Evolutionary conservation across 1,284 basidiomycete genomes (phyloP), one percentile per base, ranked within the genome.

Genomic region (Puccinia horiana): DNA sequence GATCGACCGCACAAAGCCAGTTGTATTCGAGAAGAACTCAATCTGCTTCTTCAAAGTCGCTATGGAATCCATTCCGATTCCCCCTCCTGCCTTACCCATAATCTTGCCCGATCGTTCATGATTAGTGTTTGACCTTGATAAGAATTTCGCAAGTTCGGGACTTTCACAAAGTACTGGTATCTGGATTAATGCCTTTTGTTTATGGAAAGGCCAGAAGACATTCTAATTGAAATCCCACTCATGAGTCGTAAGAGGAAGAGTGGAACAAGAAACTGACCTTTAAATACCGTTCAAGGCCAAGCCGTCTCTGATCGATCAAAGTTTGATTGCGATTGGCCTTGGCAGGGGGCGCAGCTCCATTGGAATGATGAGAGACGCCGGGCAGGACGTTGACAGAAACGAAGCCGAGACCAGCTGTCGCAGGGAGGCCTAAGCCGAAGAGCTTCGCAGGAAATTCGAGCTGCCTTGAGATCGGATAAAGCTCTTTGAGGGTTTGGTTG

Each of bases 391-490:
- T 65, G 32, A 70, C 65, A 16, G 63, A 35, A 65, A 95, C 88
- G 12, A 61, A 61, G 32, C 65, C 65, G 37, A 70, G 47, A 29
- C 69, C 69, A 26, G 69, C 42, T 16, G 69, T 47, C 9, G 69
- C 23, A n/a, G 61, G 61, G 35, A 70, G 42, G 26, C 91, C 90
- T 0, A 93, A 91, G 14, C 96, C 94, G 5, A 97, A 89, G n/a
- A 92, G 91, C 87, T 97, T 97, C 0, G 93, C 93, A 0, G 95
- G 95, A 84, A 98, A 93, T 83, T 96, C 94, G 75, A 96, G 88
- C 81, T 89, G 89, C 82, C 91, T 89, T 32, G 94, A 92, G 11
- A 90, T 85, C 0, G 88, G 87, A 85, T 93, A 92, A 74, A 91
- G 90, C 76, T 95, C 94, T 82, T 91, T 91, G 70, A 99, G 88